Base-by-base conservation (phyloP, 768 basidiomycete species). In the Mycena belliarum region DNA sequence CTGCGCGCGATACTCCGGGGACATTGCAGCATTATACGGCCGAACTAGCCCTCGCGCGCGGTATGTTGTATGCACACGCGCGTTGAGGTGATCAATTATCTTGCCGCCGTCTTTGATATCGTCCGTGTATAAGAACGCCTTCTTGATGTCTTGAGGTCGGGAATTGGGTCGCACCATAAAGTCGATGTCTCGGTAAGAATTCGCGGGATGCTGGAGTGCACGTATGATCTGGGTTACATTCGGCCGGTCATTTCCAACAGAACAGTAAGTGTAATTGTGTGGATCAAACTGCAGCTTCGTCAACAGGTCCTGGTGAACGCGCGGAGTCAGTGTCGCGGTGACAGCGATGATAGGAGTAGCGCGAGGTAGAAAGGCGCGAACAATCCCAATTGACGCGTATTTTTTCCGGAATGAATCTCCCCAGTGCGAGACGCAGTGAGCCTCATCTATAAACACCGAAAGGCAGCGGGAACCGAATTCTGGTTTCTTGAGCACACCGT, bases 381-480 rank as follows among this genome's bases (percentile, higher is more conserved):
- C 45, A 6, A 68, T 67, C 0, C 70, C 71, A 4, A 75, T 54
- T 4, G 35, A 29, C 0, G 52, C 67, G 33, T 73, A 76, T 26
- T 66, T 63, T 55, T 75, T 74, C 18, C 72, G 66, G 49, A 75
- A 76, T 14, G 66, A 63, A 8, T 60, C 54, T 4, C 74, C 74
- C 75, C 75, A 77, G 42, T 74, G 73, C 1, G 73, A 73, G 1
- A 77, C 57, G 52, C 69, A 69, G 48, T 77, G 76, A 0, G 73
- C 73, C 53, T 77, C 73, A 43, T 76, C 55, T 4, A 57, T 50
- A 21, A 57, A 57, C 1, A 50, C 55, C 7, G 55, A 49, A 1
- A 57, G 49, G 14, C 55, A 57, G 1, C 55, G 48, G 2, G 41
- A 11, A 11, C 55, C 57, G 8, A 58, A 58, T 18, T 38, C 49